Evolutionary conservation across 305 asterid species (phyloP).

Genomic region (Solanum hybrid): DNA sequence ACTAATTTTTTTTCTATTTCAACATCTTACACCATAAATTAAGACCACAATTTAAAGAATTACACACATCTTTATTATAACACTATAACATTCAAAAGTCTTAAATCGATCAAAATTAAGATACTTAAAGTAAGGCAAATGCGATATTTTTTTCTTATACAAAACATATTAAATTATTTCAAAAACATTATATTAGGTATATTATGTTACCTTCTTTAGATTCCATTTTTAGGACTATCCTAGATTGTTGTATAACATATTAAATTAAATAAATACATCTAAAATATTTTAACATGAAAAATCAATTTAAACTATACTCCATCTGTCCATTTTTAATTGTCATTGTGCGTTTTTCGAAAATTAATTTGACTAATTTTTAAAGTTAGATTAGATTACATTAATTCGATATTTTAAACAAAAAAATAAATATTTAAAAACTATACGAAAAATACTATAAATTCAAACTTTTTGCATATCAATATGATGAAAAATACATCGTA

Average conservation of each 20-base stretch:
- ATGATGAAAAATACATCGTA: too few relatives aligned
- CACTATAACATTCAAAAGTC: neutral
- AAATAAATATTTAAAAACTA: too few relatives aligned
- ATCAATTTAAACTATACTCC: too few relatives aligned
- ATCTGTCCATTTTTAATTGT: too few relatives aligned
- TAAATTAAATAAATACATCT: too few relatives aligned
- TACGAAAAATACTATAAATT: too few relatives aligned
- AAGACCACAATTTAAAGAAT: neutral
- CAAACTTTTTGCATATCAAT: too few relatives aligned
- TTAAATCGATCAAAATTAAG: neutral
- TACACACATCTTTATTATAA: neutral
- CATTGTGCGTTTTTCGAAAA: accelerated
- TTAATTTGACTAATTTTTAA: too few relatives aligned
- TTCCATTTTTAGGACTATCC: neutral
- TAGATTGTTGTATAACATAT: neutral
- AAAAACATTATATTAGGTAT: neutral
- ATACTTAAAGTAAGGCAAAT: neutral
- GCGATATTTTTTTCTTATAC: neutral
- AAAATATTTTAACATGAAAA: neutral
- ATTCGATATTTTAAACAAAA: too few relatives aligned
- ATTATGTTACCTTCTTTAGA: neutral
- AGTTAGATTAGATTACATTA: too few relatives aligned
- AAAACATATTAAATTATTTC: neutral
- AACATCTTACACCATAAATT: neutral
- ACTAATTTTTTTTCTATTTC: neutral